These are phyloP conservation scores for Polymyxa betae DNA, from an alignment of 208 protist species.

Conservation along the genomic window DNA sequence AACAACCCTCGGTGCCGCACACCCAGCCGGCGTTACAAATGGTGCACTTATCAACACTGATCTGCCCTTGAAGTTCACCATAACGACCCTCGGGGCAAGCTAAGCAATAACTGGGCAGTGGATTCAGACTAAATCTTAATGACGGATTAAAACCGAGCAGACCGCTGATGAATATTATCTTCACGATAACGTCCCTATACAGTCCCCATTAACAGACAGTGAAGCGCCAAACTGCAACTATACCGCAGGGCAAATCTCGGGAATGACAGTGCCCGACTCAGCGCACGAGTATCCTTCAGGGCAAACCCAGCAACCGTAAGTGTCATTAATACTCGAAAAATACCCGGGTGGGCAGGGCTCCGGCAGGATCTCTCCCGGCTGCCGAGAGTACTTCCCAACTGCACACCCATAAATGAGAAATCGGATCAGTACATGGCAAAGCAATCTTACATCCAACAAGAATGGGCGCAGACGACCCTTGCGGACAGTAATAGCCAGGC, in stretches of 20 bases:
- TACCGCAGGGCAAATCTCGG: slow-evolving; percentile 18
- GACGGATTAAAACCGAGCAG: no score
- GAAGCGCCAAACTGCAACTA: neutral
- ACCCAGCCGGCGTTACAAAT: slow-evolving; percentile 43
- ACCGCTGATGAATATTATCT: no score
- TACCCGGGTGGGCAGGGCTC: neutral
- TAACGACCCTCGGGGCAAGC: slow-evolving; percentile 14
- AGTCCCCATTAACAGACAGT: neutral
- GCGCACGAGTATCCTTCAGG: slow-evolving; percentile 14
- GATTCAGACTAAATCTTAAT: no score
- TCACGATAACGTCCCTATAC: slow-evolving; percentile 18
- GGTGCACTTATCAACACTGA: neutral
- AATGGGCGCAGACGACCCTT: neutral
- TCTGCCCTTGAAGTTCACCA: neutral
- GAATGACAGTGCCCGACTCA: neutral
- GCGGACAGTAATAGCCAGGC: neutral
- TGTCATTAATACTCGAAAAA: neutral
- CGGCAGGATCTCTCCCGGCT: neutral
- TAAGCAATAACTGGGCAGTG: neutral
- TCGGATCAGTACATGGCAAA: neutral
- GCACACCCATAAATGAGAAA: neutral
- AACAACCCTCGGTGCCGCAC: neutral
- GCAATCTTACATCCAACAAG: neutral
- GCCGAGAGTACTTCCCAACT: neutral
- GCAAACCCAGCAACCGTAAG: slow-evolving; percentile 22